Evolutionary conservation across 768 basidiomycete species (phyloP).

Genomic region (Dioszegia aurantiaca): DNA sequence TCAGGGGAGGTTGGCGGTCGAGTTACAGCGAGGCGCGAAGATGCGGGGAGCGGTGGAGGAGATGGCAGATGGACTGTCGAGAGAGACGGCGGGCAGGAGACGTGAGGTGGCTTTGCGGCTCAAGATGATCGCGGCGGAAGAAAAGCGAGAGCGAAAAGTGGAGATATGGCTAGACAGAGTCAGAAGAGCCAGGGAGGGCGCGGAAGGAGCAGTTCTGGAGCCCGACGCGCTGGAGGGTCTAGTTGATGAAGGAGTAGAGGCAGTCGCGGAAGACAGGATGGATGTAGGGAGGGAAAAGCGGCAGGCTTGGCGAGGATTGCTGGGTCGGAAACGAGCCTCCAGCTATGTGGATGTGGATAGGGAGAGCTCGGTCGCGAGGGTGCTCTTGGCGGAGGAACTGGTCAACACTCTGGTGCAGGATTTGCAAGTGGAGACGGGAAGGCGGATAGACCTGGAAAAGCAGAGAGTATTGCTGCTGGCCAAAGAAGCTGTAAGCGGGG

Average conservation of each 20-base stretch:
- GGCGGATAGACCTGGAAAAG: conserved; percentile 43
- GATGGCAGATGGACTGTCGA: conserved; percentile 40
- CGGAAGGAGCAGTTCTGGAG: conserved; percentile 42
- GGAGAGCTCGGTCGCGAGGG: conserved; percentile 36
- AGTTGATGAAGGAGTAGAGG: conserved; percentile 41
- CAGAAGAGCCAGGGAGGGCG: conserved; percentile 25
- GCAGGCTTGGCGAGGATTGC: conserved; percentile 28
- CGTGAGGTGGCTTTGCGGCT: conserved; percentile 49
- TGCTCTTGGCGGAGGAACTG: conserved; percentile 50
- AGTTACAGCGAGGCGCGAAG: conserved; percentile 25
- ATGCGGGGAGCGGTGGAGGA: conserved; percentile 44
- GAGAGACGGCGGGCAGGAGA: conserved; percentile 51
- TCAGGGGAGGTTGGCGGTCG: conserved; percentile 26
- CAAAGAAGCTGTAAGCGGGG: conserved; percentile 24
- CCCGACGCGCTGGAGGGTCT: conserved; percentile 33
- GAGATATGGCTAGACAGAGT: conserved; percentile 46
- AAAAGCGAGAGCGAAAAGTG: conserved; percentile 35
- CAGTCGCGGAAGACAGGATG: conserved; percentile 15
- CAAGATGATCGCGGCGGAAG: conserved; percentile 37
- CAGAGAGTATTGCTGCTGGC: conserved; percentile 47
- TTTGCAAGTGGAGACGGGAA: conserved; percentile 45
- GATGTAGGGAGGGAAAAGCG: conserved; percentile 18
- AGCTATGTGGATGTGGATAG: conserved; percentile 14
- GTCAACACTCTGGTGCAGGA: conserved; percentile 47
- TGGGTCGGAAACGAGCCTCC: conserved; percentile 11